A percentile compares a stretch with the other conserved stretches of the same genome.
These are phyloP conservation scores for Quercus tomentella DNA, from an alignment of 331 rosid species.

Conservation along the genomic window DNA sequence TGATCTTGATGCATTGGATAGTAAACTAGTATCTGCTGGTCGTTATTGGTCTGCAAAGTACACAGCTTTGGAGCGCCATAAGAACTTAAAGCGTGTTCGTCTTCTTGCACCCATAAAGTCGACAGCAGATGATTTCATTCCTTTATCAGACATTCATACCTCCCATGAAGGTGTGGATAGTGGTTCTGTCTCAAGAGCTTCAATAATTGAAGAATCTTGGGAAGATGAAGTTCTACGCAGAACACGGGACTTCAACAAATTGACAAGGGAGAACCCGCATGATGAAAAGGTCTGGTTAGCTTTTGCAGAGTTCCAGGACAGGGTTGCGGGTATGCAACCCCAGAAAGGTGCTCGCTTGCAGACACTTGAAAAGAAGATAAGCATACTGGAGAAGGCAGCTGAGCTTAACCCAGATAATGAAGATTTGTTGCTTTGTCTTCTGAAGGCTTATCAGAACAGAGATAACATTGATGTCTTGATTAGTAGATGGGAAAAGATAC, in stretches of 20 bases:
- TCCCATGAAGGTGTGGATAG: conserved; percentile 30
- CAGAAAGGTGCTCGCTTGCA: conserved; percentile 97
- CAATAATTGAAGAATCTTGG: conserved; percentile 79
- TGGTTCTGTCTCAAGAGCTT: conserved; percentile 27
- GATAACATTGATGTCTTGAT: conserved; percentile 73
- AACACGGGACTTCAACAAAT: conserved; percentile 81
- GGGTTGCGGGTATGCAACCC: conserved; percentile 74
- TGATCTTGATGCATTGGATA: conserved; percentile 67
- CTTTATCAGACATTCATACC: conserved; percentile 49
- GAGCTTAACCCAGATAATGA: conserved; percentile 87
- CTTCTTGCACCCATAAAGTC: conserved; percentile 45
- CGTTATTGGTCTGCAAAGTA: conserved; percentile 93
- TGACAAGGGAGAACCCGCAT: conserved; percentile 80
- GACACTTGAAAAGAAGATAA: conserved; percentile 86
- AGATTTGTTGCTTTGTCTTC: conserved; percentile 68
- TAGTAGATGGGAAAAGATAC: conserved; percentile 88
- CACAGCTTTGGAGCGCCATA: conserved; percentile 76
- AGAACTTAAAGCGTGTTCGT: conserved; percentile 68
- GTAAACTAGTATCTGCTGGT: conserved; percentile 64
- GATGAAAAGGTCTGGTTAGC: conserved; percentile 76
- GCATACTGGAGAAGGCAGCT: conserved; percentile 88
- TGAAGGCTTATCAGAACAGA: conserved; percentile 73
- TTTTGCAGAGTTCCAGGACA: conserved; percentile 89
- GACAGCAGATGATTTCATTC: conserved; percentile 55
- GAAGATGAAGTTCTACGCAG: conserved; percentile 81